Conservation (phyloP, 192 early-diverging fungal genomes). For the Backusella tuberculispora region DNA sequence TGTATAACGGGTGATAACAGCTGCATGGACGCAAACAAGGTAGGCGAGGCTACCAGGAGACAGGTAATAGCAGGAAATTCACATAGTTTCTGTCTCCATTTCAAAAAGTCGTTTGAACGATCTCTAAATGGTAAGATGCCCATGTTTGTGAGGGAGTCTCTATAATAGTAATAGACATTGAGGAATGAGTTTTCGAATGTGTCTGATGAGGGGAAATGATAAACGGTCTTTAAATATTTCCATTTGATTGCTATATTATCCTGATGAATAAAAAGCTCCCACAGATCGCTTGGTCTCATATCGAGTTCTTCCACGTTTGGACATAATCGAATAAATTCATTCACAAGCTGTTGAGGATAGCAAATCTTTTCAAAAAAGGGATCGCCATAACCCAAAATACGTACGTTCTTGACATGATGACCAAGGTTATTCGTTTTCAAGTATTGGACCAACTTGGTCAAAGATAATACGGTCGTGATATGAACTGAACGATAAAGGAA, state of each 20-base stretch:
- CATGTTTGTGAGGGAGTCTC: background rate
- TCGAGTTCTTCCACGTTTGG: background rate
- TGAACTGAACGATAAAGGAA: conserved; percentile 1
- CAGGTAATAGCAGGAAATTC: conserved; percentile 2
- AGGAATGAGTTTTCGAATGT: background rate
- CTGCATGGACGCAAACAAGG: background rate
- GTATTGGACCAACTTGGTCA: background rate
- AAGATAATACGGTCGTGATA: background rate
- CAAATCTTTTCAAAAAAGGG: conserved; percentile 1
- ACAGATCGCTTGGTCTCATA: background rate
- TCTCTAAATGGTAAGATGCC: conserved; percentile 7
- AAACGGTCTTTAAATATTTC: background rate
- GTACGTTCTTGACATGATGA: conserved; percentile 15
- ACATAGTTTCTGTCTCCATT: conserved; percentile 6
- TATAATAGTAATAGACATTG: conserved; percentile 2
- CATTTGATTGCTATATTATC: background rate
- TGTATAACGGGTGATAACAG: background rate
- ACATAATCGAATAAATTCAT: conserved; percentile 1
- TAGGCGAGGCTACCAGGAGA: background rate
- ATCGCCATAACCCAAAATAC: background rate
- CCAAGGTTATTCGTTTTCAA: background rate
- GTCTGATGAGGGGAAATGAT: background rate
- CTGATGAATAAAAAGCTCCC: conserved; percentile 1
- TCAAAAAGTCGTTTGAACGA: conserved; percentile 6
- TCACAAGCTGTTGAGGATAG: background rate